A percentile compares a stretch with the other conserved stretches of the same genome.
phyloP scores from a whole-genome alignment of 129 eudicot genomes.

The Pseudognaphalium luteoalbum region DNA sequence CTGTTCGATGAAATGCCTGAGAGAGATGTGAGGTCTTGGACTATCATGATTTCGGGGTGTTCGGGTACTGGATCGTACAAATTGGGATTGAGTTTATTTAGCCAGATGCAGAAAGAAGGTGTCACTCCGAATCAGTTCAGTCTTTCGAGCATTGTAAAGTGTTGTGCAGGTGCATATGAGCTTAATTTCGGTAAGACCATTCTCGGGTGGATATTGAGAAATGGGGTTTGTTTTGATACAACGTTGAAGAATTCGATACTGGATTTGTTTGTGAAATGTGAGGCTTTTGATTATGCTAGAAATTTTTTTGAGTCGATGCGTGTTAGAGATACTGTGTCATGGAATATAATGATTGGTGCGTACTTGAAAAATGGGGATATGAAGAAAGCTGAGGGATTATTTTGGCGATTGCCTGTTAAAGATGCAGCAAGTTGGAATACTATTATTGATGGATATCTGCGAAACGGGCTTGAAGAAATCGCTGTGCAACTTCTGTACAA shows the following conservation, averaged over 20 bases:
- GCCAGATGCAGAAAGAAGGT: constrained; percentile 51
- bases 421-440: constrained; percentile 84
- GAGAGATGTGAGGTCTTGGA: constrained; percentile 79
- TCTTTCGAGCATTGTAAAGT: constrained; percentile 61
- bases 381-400: constrained; percentile 48
- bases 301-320: constrained; percentile 49
- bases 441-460: constrained; percentile 58
- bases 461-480: constrained; percentile 39
- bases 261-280: constrained; percentile 64
- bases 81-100: constrained; percentile 44
- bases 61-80: constrained; percentile 42
- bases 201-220: constrained; percentile 64
- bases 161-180: constrained; percentile 54
- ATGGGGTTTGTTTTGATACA: constrained; percentile 48
- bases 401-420: constrained; percentile 51
- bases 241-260: constrained; percentile 61
- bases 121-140: constrained; percentile 65
- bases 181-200: constrained; percentile 46
- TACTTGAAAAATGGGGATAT: constrained; percentile 46
- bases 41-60: constrained; percentile 67
- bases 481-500: constrained; percentile 61
- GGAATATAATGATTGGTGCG: constrained; percentile 73
- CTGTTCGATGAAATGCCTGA: constrained; percentile 72
- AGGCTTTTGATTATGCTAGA: constrained; percentile 40
- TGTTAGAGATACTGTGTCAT: constrained; percentile 50